Conservation (phyloP, 148 eudicot species). For the Suaeda aralocaspica region DNA sequence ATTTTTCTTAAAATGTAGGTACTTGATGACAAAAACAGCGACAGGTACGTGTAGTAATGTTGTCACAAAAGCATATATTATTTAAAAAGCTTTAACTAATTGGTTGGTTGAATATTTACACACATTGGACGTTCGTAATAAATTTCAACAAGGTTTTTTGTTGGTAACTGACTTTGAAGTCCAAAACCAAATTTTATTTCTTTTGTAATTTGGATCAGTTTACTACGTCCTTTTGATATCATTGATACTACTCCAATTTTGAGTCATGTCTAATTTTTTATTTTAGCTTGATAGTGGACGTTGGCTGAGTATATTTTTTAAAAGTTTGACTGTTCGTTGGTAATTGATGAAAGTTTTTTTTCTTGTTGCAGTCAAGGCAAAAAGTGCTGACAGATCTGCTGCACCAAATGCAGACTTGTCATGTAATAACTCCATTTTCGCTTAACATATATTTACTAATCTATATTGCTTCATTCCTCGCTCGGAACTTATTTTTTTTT, state of each 20-base stretch:
- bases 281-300: neutral
- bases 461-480: neutral
- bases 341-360: neutral
- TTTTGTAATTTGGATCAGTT: neutral
- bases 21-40: no score
- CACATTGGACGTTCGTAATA: no score
- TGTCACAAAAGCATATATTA: no score
- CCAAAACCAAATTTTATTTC: neutral
- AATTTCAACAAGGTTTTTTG: no score
- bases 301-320: neutral
- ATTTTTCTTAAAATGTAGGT: no score
- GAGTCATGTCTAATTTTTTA: neutral
- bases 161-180: neutral
- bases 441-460: neutral
- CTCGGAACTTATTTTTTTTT: neutral
- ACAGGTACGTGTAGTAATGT: no score
- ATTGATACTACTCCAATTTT: neutral
- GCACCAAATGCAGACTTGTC: slow-evolving; percentile 53
- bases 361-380: slow-evolving; percentile 62
- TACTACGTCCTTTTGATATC: neutral
- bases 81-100: no score
- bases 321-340: neutral
- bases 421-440: slow-evolving; percentile 33
- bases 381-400: slow-evolving; percentile 64
- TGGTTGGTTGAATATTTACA: no score